Evolutionary conservation across 495 filamentous ascomycete species (phyloP).

Genomic region (Trichoderma reesei): DNA sequence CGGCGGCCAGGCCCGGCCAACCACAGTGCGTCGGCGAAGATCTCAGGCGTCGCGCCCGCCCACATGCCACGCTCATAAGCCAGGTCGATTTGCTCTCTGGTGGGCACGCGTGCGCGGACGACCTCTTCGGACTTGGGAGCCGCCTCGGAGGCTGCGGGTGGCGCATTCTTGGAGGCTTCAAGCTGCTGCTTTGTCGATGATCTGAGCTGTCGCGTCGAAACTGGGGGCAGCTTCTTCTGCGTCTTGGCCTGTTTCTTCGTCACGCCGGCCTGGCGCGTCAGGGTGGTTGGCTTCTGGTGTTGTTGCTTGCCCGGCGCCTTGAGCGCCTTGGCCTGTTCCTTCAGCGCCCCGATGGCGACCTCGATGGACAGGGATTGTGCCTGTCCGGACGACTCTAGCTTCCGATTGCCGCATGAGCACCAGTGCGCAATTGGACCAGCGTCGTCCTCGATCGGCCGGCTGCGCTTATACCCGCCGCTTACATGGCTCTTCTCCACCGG

Average conservation of each 20-base stretch:
- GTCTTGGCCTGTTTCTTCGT: background rate
- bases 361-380: background rate
- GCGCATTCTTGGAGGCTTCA: background rate
- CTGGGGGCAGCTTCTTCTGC: background rate
- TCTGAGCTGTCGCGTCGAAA: background rate
- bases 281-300: no score
- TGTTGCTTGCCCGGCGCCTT: no score
- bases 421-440: background rate
- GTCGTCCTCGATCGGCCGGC: background rate
- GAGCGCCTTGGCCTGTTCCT: background rate
- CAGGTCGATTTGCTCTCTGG: background rate
- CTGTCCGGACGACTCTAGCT: background rate
- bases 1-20: background rate
- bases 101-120: background rate
- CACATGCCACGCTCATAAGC: background rate
- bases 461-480: background rate
- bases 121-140: background rate
- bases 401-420: background rate
- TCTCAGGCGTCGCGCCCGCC: background rate
- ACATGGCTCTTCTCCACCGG: background rate
- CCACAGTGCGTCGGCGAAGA: background rate
- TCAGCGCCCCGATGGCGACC: background rate
- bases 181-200: background rate
- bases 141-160: background rate
- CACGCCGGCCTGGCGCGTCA: background rate